Conservation (phyloP, 371 early-diverging fungal species). For the Polyrhizophydium stewartii region DNA sequence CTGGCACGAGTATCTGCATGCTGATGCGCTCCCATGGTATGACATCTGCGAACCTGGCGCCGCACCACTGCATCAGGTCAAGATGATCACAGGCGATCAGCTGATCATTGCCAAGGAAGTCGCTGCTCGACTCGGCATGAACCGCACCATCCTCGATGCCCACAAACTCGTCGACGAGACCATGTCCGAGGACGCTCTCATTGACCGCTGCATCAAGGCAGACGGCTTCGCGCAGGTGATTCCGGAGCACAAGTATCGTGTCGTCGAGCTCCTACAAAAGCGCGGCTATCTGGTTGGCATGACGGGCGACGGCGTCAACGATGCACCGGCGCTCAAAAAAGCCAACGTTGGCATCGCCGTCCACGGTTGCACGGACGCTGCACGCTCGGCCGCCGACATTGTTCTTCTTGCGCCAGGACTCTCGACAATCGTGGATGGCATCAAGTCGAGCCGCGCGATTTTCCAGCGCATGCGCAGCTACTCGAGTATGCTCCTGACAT, state of each 20-base stretch:
- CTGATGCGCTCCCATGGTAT: conserved; percentile 74
- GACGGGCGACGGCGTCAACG: conserved; percentile 87
- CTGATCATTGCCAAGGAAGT: conserved; percentile 63
- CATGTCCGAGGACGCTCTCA: conserved; percentile 19
- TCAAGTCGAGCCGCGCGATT: conserved; percentile 75
- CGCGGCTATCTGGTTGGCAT: conserved; percentile 76
- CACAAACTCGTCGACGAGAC: conserved; percentile 23
- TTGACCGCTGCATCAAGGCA: conserved; percentile 24
- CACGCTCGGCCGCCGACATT: conserved; percentile 93
- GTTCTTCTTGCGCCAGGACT: conserved; percentile 85
- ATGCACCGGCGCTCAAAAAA: conserved; percentile 81
- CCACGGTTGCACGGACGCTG: conserved; percentile 90
- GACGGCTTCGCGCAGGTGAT: conserved; percentile 91
- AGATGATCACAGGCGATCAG: conserved; percentile 84
- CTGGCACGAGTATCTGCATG: no score
- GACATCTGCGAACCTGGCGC: background rate
- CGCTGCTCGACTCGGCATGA: conserved; percentile 39
- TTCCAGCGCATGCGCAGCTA: conserved; percentile 94
- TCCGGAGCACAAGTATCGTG: conserved; percentile 71
- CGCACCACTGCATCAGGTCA: conserved; percentile 64
- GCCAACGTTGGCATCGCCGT: conserved; percentile 87
- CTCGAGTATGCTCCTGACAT: conserved; percentile 33
- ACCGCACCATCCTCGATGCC: conserved; percentile 33
- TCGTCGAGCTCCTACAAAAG: conserved; percentile 68
- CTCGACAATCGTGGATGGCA: conserved; percentile 83